Evolutionary conservation across 768 basidiomycete species (phyloP).

Genomic region (Naganishia randhawae): DNA sequence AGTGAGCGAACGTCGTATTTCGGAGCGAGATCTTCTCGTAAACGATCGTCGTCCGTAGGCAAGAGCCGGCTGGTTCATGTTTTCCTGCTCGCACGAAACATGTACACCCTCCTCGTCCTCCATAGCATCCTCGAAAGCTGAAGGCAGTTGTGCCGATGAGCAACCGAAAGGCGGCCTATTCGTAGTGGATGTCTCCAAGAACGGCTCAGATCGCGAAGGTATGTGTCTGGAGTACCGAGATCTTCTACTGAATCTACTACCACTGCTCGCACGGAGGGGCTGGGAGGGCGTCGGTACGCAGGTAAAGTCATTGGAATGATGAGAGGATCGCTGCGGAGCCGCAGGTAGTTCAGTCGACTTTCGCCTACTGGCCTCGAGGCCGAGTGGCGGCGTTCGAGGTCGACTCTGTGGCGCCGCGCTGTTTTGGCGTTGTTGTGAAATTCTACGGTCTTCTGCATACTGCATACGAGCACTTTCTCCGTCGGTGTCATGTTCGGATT

Average conservation of each 20-base stretch:
- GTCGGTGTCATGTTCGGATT: constrained; percentile 27
- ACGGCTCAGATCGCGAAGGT: constrained; percentile 4
- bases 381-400: constrained; percentile 9
- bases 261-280: not conserved
- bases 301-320: constrained; percentile 12
- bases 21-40: constrained; percentile 10
- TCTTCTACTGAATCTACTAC: not conserved
- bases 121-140: constrained; percentile 18
- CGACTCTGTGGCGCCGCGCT: not conserved
- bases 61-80: not conserved
- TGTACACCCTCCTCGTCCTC: not conserved
- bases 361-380: constrained; percentile 5
- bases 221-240: constrained; percentile 8
- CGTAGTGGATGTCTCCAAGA: not conserved
- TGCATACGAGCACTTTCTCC: constrained; percentile 15
- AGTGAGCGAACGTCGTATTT: constrained; percentile 18
- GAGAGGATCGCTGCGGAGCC: not conserved
- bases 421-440: not conserved
- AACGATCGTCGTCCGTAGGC: constrained; percentile 5
- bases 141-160: not conserved
- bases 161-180: not conserved
- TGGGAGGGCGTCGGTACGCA: constrained; percentile 12
- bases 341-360: constrained; percentile 1
- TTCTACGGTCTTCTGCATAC: not conserved
- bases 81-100: not conserved